Percentiles rank a stretch among this genome's conserved stretches.
These are phyloP conservation scores for Lyophyllum decastes DNA, from an alignment of 768 basidiomycete genomes.

Conservation along the genomic window DNA sequence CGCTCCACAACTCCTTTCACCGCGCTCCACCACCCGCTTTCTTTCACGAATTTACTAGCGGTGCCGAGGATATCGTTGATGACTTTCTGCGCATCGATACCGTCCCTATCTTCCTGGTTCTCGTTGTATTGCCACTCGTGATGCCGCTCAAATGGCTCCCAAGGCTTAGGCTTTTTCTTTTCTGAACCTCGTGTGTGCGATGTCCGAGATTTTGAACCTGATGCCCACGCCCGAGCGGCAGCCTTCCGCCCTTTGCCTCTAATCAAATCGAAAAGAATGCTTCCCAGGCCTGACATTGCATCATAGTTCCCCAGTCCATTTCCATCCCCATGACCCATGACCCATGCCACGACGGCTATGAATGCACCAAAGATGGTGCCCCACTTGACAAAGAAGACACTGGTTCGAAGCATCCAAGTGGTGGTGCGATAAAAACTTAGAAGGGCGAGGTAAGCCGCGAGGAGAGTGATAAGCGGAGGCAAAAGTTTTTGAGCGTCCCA, in stretches of 20 bases:
- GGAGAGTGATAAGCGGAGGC: slow-evolving; percentile 72
- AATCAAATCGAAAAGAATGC: slow-evolving; percentile 41
- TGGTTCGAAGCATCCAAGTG: slow-evolving; percentile 67
- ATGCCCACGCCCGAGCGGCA: slow-evolving; percentile 17
- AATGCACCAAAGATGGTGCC: slow-evolving; percentile 57
- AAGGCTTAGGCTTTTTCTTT: slow-evolving; percentile 41
- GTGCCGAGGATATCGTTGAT: slow-evolving; percentile 43
- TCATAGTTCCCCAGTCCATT: slow-evolving; percentile 37
- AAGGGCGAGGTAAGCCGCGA: slow-evolving; percentile 77
- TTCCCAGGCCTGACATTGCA: slow-evolving; percentile 39
- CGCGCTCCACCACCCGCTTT: slow-evolving; percentile 33
- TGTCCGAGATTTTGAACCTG: slow-evolving; percentile 22
- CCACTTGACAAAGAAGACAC: slow-evolving; percentile 79
- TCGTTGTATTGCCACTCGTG: slow-evolving; percentile 57
- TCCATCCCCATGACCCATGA: slow-evolving; percentile 41
- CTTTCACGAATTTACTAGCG: slow-evolving; percentile 25
- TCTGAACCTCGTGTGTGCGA: slow-evolving; percentile 19
- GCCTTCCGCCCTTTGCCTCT: slow-evolving; percentile 36
- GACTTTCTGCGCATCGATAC: slow-evolving; percentile 43
- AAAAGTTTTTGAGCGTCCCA: slow-evolving; percentile 71
- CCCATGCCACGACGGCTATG: slow-evolving; percentile 57
- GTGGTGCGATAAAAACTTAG: slow-evolving; percentile 78
- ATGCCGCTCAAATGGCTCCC: slow-evolving; percentile 69
- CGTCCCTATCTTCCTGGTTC: slow-evolving; percentile 21
- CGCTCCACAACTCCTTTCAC: slow-evolving; percentile 23